Percentiles rank a stretch among this genome's conserved stretches.
These are phyloP conservation scores for Nannochloris sp. DNA, from an alignment of 139 green algal species.

Conservation along the genomic window DNA sequence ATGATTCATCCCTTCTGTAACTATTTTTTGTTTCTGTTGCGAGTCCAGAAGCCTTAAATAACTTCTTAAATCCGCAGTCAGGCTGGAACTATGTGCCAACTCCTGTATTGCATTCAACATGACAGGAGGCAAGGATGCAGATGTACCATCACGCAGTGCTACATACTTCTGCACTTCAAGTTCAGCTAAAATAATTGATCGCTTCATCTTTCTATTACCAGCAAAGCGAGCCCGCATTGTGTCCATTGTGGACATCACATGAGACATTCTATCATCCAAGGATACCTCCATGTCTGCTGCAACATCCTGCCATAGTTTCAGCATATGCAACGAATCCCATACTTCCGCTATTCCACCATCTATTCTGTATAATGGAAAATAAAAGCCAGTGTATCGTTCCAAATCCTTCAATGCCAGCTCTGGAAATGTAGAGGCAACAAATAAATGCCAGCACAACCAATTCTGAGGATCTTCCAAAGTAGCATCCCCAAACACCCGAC, in stretches of 20 bases:
- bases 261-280: neutral
- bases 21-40: too few species aligned
- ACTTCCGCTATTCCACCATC: constrained; percentile 24
- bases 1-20: too few species aligned
- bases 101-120: too few species aligned
- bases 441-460: constrained; percentile 41
- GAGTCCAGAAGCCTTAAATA: constrained; percentile 6
- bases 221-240: too few species aligned
- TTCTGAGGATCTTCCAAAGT: constrained; percentile 45
- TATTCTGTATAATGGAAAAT: neutral
- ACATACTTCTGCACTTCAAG: too few species aligned
- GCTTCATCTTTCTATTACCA: too few species aligned
- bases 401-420: neutral
- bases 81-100: constrained; percentile 10
- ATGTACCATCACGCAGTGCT: too few species aligned
- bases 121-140: too few species aligned
- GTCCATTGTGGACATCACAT: neutral
- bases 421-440: constrained; percentile 7
- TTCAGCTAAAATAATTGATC: too few species aligned
- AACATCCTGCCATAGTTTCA: neutral
- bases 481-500: constrained; percentile 10
- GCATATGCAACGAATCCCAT: constrained; percentile 4
- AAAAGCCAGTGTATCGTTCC: neutral
- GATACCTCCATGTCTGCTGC: neutral
- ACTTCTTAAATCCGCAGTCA: constrained; percentile 15